Evolutionary conservation across 139 green algal genomes (phyloP).

Genomic region (Astrephomene gubernaculifera): DNA sequence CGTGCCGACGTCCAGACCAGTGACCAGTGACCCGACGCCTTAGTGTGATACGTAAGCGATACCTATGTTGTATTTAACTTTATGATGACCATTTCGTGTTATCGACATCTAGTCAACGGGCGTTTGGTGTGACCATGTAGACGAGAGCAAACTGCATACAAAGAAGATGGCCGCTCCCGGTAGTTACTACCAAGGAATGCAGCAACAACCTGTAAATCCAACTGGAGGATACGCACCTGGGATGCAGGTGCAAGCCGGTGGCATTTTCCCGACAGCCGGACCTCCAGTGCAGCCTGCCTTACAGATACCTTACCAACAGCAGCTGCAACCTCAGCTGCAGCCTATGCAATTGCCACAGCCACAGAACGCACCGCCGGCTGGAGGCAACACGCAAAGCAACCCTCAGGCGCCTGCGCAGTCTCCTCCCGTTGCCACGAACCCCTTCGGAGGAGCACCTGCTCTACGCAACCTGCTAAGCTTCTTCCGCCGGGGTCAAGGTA

Average conservation of each 20-base stretch:
- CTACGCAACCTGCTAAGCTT: slow-evolving; percentile 8
- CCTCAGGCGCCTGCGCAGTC: background rate
- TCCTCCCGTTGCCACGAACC: too few species aligned
- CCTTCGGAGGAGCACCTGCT: background rate
- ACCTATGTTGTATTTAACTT: too few species aligned
- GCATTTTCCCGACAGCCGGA: background rate
- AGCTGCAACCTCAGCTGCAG: slow-evolving; percentile 2
- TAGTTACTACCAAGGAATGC: background rate
- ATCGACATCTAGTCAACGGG: too few species aligned
- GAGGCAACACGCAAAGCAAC: background rate
- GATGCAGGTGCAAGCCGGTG: background rate
- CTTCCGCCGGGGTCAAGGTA: slow-evolving; percentile 30
- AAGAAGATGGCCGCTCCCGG: background rate
- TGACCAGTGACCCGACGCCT: too few species aligned
- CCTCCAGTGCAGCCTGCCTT: background rate
- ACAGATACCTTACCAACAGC: background rate
- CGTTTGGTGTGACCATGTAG: slow-evolving; percentile 9
- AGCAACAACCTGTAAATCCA: background rate
- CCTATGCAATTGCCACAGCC: background rate
- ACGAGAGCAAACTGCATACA: background rate
- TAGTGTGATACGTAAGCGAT: too few species aligned
- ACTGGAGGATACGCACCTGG: background rate
- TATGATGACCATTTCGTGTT: too few species aligned
- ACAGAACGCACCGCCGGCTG: background rate
- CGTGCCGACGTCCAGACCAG: too few species aligned